Base-by-base conservation (phyloP, 495 filamentous ascomycete genomes). In the Penicillium turbatum region DNA sequence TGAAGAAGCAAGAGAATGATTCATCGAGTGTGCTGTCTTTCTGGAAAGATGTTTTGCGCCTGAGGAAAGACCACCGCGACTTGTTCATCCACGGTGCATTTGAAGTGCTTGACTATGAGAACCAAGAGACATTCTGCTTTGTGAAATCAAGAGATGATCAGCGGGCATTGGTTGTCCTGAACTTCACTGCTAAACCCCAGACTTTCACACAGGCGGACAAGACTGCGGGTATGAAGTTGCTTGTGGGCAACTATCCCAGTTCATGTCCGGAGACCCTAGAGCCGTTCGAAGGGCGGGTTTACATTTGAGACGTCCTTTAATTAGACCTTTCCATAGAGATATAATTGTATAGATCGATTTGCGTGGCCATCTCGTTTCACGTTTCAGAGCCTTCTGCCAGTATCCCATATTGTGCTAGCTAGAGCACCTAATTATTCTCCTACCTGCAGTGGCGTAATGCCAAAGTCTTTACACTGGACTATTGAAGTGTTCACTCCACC, bases 41-140 rank as follows among this genome's bases (percentile, higher is more conserved):
- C 59, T 84, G 78, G 73, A 71, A 72, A 42, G 46, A 54, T 27
- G 52, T 73, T 30, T 29, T 83, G 35, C 56, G 43, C 10, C 44
- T 75, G n/a, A 68, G 81, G 6, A 80, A 78, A 59, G 55, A 78
- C 44, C 62, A 79, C 46, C 64, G 55, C 1, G 73, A 77, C n/a
- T 47, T 79, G 1, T 80, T 83, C 40, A 69, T 82, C 9, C 75
- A 82, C 59, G 83, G 83, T 0, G 56, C 61, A 16, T 86, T 80
- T 53, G 62, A 74, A 50, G 55, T 75, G 24, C 42, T 79, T 2
- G 67, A 70, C 53, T 49, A 57, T 12, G 66, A 69, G 5, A 65
- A 79, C 38, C 53, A 62, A 17, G 59, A 62, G 42, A 63, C 69
- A 0, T 69, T 79, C 45, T 55, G 46, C 17, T 65, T 60, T 51